Conservation (phyloP, 73 alveolate genomes). For the Paramecium sonneborni region DNA sequence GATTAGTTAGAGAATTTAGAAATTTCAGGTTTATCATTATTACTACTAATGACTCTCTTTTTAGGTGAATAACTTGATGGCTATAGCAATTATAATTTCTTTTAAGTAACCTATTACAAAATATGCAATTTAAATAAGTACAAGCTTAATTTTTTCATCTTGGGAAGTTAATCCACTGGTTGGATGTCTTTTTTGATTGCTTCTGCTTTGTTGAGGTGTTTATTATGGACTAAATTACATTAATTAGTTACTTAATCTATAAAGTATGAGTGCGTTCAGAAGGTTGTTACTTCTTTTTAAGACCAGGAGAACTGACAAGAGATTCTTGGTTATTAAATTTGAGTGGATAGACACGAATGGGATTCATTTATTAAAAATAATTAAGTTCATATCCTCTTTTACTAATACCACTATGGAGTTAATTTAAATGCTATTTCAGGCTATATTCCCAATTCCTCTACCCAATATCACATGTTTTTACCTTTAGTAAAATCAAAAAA, state of each 20-base stretch:
- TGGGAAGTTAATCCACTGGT: background rate
- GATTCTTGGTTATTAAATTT: background rate
- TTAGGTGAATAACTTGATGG: slow-evolving; percentile 15
- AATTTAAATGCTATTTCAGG: slow-evolving; percentile 50
- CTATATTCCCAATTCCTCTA: slow-evolving; percentile 56
- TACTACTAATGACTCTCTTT: background rate
- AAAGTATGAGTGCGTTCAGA: background rate
- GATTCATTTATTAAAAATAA: slow-evolving; percentile 16
- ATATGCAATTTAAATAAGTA: background rate
- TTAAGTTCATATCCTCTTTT: background rate
- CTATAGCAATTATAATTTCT: slow-evolving; percentile 13
- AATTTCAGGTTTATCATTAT: background rate
- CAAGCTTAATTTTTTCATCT: background rate
- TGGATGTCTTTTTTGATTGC: background rate
- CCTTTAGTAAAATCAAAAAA: slow-evolving; percentile 68
- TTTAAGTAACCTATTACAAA: background rate
- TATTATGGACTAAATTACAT: background rate
- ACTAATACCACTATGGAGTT: slow-evolving; percentile 53
- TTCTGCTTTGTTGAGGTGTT: background rate
- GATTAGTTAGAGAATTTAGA: background rate
- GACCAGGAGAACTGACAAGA: background rate
- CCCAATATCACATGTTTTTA: background rate
- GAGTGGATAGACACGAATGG: background rate
- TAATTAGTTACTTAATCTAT: background rate
- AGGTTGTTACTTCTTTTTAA: background rate